Evolutionary conservation across 2,329 filamentous ascomycete species (phyloP).

Genomic region (Hypomyces rosellus): DNA sequence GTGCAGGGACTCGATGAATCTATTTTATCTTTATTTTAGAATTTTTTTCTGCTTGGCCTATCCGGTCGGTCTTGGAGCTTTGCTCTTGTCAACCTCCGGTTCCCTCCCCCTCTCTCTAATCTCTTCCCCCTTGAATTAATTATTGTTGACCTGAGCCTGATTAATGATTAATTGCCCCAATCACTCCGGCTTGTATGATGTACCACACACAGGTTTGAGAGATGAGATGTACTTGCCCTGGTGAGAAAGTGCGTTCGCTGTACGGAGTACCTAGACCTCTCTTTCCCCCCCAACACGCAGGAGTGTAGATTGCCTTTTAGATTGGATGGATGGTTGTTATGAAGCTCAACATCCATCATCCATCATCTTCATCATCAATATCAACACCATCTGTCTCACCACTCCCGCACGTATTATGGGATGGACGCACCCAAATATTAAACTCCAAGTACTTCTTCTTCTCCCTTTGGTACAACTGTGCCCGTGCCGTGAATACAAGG

Average conservation of each 20-base stretch:
- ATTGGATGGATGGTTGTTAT: not conserved
- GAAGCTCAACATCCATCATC: not conserved
- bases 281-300: too few species aligned
- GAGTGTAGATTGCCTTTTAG: not conserved
- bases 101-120: not conserved
- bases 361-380: too few species aligned
- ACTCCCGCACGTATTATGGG: too few species aligned
- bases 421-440: too few species aligned
- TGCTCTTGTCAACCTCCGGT: too few species aligned
- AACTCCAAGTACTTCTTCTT: too few species aligned
- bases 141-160: not conserved
- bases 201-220: not conserved
- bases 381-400: too few species aligned
- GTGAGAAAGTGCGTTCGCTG: not conserved
- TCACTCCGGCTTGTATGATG: not conserved
- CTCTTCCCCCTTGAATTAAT: not conserved
- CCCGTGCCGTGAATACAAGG: too few species aligned
- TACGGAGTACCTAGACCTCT: too few species aligned
- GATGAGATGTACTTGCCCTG: not conserved
- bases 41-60: not conserved
- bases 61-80: not conserved
- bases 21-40: constrained; percentile 4
- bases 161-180: not conserved
- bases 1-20: constrained; percentile 1
- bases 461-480: too few species aligned